Percentiles rank a stretch among this genome's conserved stretches.
Evolutionary conservation across 306 rosid genomes (phyloP).

Genomic region (Abrus pulchellus): DNA sequence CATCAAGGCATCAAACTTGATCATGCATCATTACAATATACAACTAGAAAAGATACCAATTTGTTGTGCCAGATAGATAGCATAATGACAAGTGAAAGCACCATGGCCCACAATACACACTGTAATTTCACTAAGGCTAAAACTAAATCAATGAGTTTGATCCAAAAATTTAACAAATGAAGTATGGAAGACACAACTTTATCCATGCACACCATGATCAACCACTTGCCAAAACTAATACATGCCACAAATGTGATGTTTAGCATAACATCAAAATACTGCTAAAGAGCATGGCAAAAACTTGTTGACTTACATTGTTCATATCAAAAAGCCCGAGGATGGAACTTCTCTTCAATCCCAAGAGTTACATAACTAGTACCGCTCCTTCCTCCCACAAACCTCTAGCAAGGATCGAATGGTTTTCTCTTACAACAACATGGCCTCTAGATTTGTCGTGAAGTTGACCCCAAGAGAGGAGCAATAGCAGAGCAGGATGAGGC

Average conservation of each 20-base stretch:
- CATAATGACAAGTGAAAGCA: slow-evolving; percentile 16
- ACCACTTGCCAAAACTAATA: neutral
- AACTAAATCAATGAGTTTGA: neutral
- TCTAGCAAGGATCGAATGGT: slow-evolving; percentile 47
- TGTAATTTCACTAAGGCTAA: slow-evolving; percentile 30
- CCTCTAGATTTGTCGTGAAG: slow-evolving; percentile 68
- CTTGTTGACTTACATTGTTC: slow-evolving; percentile 62
- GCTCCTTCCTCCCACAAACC: slow-evolving; percentile 60
- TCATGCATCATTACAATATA: slow-evolving; percentile 25
- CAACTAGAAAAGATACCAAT: neutral
- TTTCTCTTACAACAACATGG: slow-evolving; percentile 62
- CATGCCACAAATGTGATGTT: slow-evolving; percentile 14
- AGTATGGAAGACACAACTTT: neutral
- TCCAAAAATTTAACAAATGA: neutral
- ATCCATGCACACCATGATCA: slow-evolving; percentile 16
- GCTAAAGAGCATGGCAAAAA: slow-evolving; percentile 39
- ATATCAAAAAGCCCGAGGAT: slow-evolving; percentile 55
- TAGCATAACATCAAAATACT: slow-evolving; percentile 1
- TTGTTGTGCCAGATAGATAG: neutral
- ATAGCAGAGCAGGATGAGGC: slow-evolving; percentile 58
- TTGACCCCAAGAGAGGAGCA: slow-evolving; percentile 62
- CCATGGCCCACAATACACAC: slow-evolving; percentile 4
- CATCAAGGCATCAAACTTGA: neutral
- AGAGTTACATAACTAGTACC: slow-evolving; percentile 67
- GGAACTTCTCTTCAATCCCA: slow-evolving; percentile 44